phyloP scores from a whole-genome alignment of 1,284 basidiomycete genomes.

The Vanrija sp. region DNA sequence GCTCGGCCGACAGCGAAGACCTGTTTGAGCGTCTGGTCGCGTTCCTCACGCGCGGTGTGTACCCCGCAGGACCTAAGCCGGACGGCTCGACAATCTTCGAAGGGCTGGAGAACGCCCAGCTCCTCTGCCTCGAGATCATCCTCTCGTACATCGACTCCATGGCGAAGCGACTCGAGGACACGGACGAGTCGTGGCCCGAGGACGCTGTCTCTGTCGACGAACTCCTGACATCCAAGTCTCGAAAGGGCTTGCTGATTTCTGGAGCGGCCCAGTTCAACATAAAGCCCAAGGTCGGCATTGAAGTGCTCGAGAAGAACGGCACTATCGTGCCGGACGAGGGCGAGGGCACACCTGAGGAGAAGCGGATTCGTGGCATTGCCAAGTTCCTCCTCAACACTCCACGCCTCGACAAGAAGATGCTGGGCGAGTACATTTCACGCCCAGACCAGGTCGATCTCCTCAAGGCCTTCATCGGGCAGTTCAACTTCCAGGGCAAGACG shows the following conservation, averaged over 20 bases:
- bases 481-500: conserved; percentile 87
- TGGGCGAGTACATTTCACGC: conserved; percentile 90
- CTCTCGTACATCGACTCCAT: conserved; percentile 84
- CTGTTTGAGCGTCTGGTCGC: conserved; percentile 86
- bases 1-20: conserved; percentile 93
- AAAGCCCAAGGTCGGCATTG: conserved; percentile 92
- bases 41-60: conserved; percentile 85
- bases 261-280: conserved; percentile 86
- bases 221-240: conserved; percentile 70
- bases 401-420: conserved; percentile 83
- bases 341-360: conserved; percentile 32
- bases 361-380: conserved; percentile 55
- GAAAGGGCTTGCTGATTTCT: conserved; percentile 78
- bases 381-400: conserved; percentile 81
- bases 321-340: conserved; percentile 57
- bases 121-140: conserved; percentile 83
- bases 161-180: conserved; percentile 70
- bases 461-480: conserved; percentile 80
- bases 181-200: conserved; percentile 61
- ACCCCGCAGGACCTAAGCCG: conserved; percentile 53
- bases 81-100: conserved; percentile 51
- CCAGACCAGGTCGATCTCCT: conserved; percentile 83
- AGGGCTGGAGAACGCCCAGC: conserved; percentile 70
- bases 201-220: conserved; percentile 57
- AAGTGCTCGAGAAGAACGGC: conserved; percentile 81